Evolutionary conservation across 139 green algal species (phyloP).

Genomic region (Chlorella vulgaris): DNA sequence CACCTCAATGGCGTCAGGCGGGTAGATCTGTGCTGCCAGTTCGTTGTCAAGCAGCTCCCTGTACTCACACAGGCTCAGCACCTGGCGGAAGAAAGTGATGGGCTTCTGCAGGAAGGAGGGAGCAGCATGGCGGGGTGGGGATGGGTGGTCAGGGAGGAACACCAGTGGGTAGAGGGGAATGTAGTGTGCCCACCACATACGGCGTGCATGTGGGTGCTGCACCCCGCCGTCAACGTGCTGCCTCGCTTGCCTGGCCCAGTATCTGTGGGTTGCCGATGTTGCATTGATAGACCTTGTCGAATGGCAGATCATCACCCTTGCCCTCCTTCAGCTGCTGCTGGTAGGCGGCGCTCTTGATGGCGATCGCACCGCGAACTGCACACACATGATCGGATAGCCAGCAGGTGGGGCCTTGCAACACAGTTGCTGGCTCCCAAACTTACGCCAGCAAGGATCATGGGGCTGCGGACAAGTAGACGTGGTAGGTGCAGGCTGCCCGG

Average conservation of each 20-base stretch:
- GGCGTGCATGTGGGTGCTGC: not conserved
- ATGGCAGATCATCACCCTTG: slow-evolving; percentile 56
- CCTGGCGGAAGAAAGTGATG: slow-evolving; percentile 87
- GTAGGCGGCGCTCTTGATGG: slow-evolving; percentile 71
- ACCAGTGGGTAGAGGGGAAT: too few species aligned
- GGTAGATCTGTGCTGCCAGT: slow-evolving; percentile 70
- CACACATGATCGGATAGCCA: too few species aligned
- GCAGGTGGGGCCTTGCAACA: not conserved
- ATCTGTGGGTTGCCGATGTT: slow-evolving; percentile 95
- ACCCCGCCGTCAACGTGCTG: not conserved
- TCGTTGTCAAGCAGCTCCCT: slow-evolving; percentile 43
- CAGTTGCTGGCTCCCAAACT: too few species aligned
- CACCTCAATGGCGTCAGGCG: slow-evolving; percentile 73
- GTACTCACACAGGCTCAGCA: slow-evolving; percentile 32
- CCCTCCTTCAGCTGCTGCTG: slow-evolving; percentile 64
- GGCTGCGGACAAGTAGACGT: too few species aligned
- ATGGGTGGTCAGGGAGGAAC: too few species aligned
- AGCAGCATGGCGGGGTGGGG: not conserved
- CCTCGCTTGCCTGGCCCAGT: slow-evolving; percentile 63
- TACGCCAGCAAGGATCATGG: too few species aligned
- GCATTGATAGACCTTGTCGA: slow-evolving; percentile 80
- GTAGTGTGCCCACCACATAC: not conserved
- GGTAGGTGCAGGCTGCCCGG: too few species aligned
- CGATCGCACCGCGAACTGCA: slow-evolving; percentile 92
- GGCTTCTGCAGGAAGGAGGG: slow-evolving; percentile 67